Conservation (phyloP, 768 basidiomycete species). For the Boletus reticuloceps region DNA sequence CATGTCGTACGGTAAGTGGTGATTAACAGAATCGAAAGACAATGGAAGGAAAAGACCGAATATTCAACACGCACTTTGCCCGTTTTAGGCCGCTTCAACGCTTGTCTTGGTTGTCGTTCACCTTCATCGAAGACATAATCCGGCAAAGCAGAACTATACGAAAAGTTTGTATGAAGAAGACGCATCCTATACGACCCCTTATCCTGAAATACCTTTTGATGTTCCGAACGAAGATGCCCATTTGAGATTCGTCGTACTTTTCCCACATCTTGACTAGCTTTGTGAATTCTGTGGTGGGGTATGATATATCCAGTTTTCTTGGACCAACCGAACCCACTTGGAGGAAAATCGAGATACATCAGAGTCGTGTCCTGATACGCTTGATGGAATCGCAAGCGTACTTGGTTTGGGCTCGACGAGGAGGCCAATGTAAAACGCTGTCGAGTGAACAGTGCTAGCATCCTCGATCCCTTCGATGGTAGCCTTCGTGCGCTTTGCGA, state of each 20-base stretch:
- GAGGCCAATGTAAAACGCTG: slow-evolving; percentile 97
- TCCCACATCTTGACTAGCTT: slow-evolving; percentile 96
- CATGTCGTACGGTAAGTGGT: slow-evolving; percentile 32
- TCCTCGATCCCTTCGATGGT: slow-evolving; percentile 77
- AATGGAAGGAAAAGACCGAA: slow-evolving; percentile 9
- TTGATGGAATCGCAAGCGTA: slow-evolving; percentile 40
- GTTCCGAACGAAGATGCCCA: slow-evolving; percentile 93
- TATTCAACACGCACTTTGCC: slow-evolving; percentile 44
- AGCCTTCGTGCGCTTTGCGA: slow-evolving; percentile 71
- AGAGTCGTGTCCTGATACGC: slow-evolving; percentile 14
- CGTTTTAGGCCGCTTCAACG: slow-evolving; percentile 72
- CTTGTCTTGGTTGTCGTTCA: slow-evolving; percentile 69
- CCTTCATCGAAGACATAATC: slow-evolving; percentile 82
- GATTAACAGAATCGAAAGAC: slow-evolving; percentile 13
- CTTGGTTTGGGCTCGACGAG: slow-evolving; percentile 88
- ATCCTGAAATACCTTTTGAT: slow-evolving; percentile 70
- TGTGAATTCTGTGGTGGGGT: slow-evolving; percentile 93
- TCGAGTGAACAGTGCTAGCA: slow-evolving; percentile 81
- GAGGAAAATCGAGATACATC: slow-evolving; percentile 9
- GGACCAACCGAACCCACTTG: slow-evolving; percentile 76
- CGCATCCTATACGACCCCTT: slow-evolving; percentile 3
- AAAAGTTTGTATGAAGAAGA: slow-evolving; percentile 23
- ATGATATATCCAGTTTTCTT: slow-evolving; percentile 91
- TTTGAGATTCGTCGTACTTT: slow-evolving; percentile 83
- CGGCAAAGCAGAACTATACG: slow-evolving; percentile 63